phyloP scores from a whole-genome alignment of 257 asterid genomes.

The Linaria vulgaris region DNA sequence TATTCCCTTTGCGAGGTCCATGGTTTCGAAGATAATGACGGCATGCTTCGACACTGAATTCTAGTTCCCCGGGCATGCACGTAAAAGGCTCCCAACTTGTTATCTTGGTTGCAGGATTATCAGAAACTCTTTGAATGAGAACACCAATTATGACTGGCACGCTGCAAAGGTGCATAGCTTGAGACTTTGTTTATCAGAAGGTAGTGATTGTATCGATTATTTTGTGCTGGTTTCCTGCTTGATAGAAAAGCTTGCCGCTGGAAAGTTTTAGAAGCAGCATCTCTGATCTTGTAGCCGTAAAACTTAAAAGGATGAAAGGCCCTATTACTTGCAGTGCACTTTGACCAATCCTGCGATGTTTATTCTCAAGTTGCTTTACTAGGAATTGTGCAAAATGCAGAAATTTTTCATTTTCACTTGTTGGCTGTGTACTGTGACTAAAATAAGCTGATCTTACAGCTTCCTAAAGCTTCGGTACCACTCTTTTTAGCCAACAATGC shows the following conservation, averaged over 20 bases:
- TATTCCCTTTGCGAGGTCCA: conserved; percentile 91
- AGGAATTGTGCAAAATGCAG: too few species aligned
- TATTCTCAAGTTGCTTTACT: too few species aligned
- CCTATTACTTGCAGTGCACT: background rate
- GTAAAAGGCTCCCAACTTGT: conserved; percentile 22
- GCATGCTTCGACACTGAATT: conserved; percentile 97
- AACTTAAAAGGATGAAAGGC: background rate
- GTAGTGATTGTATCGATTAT: background rate
- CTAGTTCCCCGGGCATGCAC: conserved; percentile 30
- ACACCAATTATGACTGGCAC: conserved; percentile 15
- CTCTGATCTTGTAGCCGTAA: too few species aligned
- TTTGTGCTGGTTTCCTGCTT: conserved; percentile 9
- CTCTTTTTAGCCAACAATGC: too few species aligned
- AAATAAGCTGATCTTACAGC: too few species aligned
- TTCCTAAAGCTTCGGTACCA: too few species aligned
- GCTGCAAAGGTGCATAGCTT: conserved; percentile 20
- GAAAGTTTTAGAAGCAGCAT: background rate
- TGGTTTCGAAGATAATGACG: conserved; percentile 85
- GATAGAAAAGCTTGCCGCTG: background rate
- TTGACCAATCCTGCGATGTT: too few species aligned
- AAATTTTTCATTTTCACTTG: too few species aligned
- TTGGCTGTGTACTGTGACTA: too few species aligned
- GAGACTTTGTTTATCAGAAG: background rate
- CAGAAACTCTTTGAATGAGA: conserved; percentile 11
- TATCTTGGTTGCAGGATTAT: conserved; percentile 19